A percentile compares a stretch with the other conserved stretches of the same genome.
These are phyloP conservation scores for Pelargonium myrrhifolium DNA, from an alignment of 441 rosid genomes.

Conservation along the genomic window DNA sequence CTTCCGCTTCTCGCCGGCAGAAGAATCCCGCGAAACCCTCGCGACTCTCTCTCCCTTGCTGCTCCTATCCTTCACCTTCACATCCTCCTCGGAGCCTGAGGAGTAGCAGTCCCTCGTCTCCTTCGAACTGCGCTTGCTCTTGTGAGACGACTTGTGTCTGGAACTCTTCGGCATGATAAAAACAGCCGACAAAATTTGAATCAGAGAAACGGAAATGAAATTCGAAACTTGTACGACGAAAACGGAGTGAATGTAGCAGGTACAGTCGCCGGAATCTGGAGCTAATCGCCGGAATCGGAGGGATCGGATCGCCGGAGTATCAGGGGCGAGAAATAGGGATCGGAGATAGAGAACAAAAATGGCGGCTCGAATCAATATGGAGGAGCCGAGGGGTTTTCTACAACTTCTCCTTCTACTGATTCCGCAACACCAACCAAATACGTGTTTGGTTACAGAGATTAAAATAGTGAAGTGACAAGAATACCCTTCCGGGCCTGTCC, in stretches of 20 bases:
- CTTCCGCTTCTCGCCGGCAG: slow-evolving; percentile 6
- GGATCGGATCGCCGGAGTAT: slow-evolving; percentile 2
- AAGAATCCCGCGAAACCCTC: slow-evolving; percentile 2
- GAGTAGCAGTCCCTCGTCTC: neutral
- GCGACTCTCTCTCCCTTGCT: neutral
- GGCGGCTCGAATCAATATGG: neutral
- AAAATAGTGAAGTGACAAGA: too few species aligned
- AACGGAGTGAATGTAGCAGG: neutral
- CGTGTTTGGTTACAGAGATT: too few species aligned
- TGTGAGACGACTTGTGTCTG: slow-evolving; percentile 5
- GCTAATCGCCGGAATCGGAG: neutral
- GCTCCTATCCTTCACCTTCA: slow-evolving; percentile 7
- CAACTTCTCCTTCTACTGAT: neutral
- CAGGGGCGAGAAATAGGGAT: neutral
- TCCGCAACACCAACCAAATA: neutral
- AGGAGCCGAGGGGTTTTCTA: neutral
- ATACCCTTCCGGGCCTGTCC: too few species aligned
- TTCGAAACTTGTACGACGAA: neutral
- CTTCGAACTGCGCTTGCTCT: slow-evolving; percentile 6
- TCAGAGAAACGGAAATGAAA: neutral
- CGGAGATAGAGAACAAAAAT: neutral
- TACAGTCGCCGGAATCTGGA: slow-evolving; percentile 2
- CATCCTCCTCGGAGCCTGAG: slow-evolving; percentile 1
- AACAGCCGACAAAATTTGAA: neutral
- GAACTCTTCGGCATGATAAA: neutral